Evolutionary conservation across 441 rosid species (phyloP).

Genomic region (Gossypium davidsonii): DNA sequence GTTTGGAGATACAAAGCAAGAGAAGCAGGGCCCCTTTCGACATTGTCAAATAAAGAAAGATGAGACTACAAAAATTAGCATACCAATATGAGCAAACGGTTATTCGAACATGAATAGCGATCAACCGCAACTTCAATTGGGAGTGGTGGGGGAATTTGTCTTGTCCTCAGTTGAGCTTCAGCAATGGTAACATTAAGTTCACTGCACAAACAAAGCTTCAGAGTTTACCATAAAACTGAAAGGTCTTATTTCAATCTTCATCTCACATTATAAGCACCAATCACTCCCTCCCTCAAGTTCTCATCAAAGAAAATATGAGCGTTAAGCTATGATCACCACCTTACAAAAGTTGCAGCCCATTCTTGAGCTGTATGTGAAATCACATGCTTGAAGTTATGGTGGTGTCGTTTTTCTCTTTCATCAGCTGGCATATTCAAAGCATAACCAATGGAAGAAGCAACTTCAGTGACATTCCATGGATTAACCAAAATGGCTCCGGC

Average conservation of each 20-base stretch:
- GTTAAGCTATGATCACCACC: slow-evolving; percentile 28
- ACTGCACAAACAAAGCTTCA: slow-evolving; percentile 27
- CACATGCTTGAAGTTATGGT: slow-evolving; percentile 58
- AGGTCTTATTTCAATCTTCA: not conserved
- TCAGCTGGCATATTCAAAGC: slow-evolving; percentile 65
- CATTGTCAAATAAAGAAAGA: not conserved
- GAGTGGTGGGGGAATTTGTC: slow-evolving; percentile 57
- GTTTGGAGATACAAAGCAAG: not conserved
- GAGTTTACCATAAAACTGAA: not conserved
- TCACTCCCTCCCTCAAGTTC: not conserved
- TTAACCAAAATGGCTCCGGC: slow-evolving; percentile 71
- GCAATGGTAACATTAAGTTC: slow-evolving; percentile 74
- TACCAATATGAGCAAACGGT: slow-evolving; percentile 68
- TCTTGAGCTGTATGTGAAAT: slow-evolving; percentile 68
- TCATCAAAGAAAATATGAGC: not conserved
- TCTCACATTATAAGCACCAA: not conserved
- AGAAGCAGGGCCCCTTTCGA: not conserved
- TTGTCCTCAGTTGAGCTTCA: slow-evolving; percentile 69
- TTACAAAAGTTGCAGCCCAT: slow-evolving; percentile 78
- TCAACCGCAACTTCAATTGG: slow-evolving; percentile 44
- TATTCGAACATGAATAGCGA: slow-evolving; percentile 37
- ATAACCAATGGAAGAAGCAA: slow-evolving; percentile 59
- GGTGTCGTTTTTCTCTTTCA: slow-evolving; percentile 69
- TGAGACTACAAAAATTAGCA: not conserved
- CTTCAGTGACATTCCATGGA: slow-evolving; percentile 73